Conservation (phyloP, 176 grass and related monocot genomes). For the Oryza glaberrima region DNA sequence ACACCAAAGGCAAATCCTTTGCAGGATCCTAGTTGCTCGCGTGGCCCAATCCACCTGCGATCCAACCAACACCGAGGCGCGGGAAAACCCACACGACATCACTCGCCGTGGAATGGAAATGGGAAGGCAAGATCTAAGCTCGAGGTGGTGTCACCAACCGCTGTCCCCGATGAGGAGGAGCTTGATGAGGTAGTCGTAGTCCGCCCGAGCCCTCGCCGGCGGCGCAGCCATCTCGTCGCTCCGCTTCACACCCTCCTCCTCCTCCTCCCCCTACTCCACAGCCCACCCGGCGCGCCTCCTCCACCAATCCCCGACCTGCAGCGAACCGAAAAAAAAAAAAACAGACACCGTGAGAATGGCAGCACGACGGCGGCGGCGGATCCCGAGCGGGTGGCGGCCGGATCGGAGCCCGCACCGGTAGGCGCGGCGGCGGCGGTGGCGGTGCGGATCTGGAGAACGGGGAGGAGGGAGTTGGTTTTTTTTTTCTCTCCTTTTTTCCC, state of each 20-base stretch:
- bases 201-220: constrained; percentile 82
- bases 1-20: not conserved
- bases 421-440: constrained; percentile 32
- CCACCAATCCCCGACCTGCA: constrained; percentile 48
- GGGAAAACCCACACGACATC: not conserved
- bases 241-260: constrained; percentile 37
- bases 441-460: constrained; percentile 57
- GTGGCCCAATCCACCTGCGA: not conserved
- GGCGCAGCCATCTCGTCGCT: constrained; percentile 68
- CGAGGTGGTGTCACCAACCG: constrained; percentile 57
- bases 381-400: not conserved
- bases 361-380: not conserved
- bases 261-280: constrained; percentile 26
- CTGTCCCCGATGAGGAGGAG: constrained; percentile 88
- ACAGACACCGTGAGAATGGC: not conserved
- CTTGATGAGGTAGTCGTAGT: constrained; percentile 94
- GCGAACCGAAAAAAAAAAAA: not conserved
- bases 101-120: not conserved
- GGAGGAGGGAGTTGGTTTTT: not conserved
- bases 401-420: constrained; percentile 44
- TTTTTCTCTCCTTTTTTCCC: not conserved
- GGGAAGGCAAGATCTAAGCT: constrained; percentile 33
- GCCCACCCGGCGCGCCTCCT: constrained; percentile 28
- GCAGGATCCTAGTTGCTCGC: not conserved
- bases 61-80: not conserved